Evolutionary conservation across 2,329 filamentous ascomycete species (phyloP), one percentile per base, ranked within the genome.

Genomic region (Cercospora sp.): DNA sequence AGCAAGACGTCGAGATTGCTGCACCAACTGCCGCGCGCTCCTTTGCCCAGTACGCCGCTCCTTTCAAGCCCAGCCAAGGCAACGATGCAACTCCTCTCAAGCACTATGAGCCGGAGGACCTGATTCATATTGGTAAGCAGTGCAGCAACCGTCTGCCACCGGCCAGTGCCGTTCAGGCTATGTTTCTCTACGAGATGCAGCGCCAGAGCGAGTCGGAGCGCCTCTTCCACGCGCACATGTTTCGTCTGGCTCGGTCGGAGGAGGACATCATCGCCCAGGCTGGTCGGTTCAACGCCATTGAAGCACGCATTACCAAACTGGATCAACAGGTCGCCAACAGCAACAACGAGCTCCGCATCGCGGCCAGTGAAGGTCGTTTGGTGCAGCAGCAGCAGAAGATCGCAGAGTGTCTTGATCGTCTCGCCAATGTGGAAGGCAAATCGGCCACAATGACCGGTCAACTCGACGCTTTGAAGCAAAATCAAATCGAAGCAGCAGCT

Each of bases 111-210:
- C 6, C 55, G 13, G 30, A 65, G 12, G 63, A 65, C 39, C 57
- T 65, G 16, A 20, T 60, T 5, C 28, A n/a, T 42, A 72, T 77
- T 33, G 70, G 73, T 9, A 58, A 64, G 23, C 60, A 55, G 51
- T 74, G 72, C 65, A 53, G 60, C 48, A 64, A 64, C 13, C 72
- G 68, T 20, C 67, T 75, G 0, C 75, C 75, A 13, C 75, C 75
- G 16, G 69, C 74, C 3, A 71, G 70, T 31, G 66, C 72, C 13
- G 60, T 75, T 3, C 68, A 74, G 23, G 71, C 69, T 20, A 77
- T 77, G 74, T 73, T 73, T 31, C 51, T 72, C 57, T 77, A 77
- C 65, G 75, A 77, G 66, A 64, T 75, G 42, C 68, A 73, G 33
- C 74, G 75, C 28, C 45, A 73, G 57, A 70, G 69, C 20, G 74